These are phyloP conservation scores for Citrus maxima DNA, from an alignment of 345 rosid genomes.

Conservation along the genomic window DNA sequence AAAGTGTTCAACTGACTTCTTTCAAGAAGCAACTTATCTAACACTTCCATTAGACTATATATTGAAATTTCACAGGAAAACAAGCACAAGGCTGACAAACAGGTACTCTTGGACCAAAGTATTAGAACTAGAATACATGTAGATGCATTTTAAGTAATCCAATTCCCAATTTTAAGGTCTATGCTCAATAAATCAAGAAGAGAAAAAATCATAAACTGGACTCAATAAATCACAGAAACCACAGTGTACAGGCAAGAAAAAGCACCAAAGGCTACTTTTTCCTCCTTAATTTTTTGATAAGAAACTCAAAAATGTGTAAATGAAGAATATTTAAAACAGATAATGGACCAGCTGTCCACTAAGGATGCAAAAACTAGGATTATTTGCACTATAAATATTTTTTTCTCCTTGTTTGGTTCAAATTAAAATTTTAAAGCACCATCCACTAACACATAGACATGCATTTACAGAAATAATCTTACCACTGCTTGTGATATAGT, in stretches of 20 bases:
- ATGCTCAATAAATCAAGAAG: background rate
- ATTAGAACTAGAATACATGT: background rate
- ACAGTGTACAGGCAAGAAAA: no score
- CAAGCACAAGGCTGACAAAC: background rate
- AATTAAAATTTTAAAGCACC: background rate
- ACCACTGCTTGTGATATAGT: conserved; percentile 85
- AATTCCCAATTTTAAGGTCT: background rate
- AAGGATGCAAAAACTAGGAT: no score
- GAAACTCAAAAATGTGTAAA: no score
- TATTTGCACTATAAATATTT: no score
- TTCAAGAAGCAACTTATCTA: background rate
- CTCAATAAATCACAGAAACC: background rate
- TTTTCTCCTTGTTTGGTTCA: background rate
- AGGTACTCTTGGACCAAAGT: background rate
- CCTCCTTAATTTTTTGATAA: no score
- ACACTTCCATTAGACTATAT: background rate
- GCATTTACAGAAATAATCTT: conserved; percentile 2
- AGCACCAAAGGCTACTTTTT: no score
- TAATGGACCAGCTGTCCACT: no score
- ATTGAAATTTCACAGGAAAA: no score
- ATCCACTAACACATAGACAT: background rate
- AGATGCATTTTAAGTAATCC: background rate
- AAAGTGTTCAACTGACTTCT: background rate
- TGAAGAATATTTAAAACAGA: no score
- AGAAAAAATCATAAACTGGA: background rate